Conservation (phyloP, 2,329 filamentous ascomycete species). For the Colletotrichum echinochloae region DNA sequence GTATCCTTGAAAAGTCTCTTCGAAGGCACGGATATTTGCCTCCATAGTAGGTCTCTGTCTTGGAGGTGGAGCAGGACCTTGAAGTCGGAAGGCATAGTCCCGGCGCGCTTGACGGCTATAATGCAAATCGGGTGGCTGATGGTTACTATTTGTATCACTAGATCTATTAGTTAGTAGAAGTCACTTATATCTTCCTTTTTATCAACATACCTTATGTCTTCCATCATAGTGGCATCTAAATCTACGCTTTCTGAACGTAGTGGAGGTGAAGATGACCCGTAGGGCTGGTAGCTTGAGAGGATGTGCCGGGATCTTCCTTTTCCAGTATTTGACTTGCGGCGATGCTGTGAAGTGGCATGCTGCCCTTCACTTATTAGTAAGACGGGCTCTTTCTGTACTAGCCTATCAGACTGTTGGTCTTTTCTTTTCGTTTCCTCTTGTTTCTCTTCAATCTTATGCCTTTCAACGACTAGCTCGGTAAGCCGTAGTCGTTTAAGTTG, state of each 20-base stretch:
- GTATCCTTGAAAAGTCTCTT: no score
- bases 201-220: not conserved
- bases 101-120: not conserved
- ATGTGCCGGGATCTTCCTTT: no score
- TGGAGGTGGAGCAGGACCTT: not conserved
- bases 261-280: no score
- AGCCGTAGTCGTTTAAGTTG: no score
- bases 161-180: not conserved
- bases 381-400: no score
- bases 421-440: no score
- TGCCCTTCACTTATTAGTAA: no score
- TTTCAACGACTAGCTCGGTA: no score
- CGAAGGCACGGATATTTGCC: not conserved
- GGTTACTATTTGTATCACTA: not conserved
- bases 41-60: not conserved
- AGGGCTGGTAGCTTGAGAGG: not conserved
- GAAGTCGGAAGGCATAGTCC: not conserved
- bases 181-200: not conserved
- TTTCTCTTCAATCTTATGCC: no score
- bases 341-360: no score
- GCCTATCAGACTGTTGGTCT: no score
- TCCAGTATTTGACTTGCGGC: no score
- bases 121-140: fast-evolving
- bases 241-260: not conserved
- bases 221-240: not conserved